Conservation (phyloP, 2,329 filamentous ascomycete genomes). For the Aurifilum marmelostoma region DNA sequence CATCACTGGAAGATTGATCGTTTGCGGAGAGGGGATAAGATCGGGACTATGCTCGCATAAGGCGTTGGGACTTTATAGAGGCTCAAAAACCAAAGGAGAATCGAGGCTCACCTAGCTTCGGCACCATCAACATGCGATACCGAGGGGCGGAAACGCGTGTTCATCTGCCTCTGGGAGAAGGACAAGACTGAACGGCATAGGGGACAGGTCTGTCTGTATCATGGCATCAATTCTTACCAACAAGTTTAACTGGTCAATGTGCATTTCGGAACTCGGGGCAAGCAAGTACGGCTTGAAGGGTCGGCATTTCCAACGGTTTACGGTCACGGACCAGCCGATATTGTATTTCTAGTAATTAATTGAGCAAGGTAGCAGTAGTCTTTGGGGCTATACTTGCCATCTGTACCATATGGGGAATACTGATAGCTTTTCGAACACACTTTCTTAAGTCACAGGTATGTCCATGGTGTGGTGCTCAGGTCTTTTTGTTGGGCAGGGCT, state of each 20-base stretch:
- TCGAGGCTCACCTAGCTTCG: not conserved
- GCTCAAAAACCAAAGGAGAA: not conserved
- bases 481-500: too few relatives aligned
- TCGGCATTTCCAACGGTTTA: too few relatives aligned
- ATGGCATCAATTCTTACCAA: not conserved
- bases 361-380: conserved; percentile 1
- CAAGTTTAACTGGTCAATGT: not conserved
- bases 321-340: not conserved
- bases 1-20: not conserved
- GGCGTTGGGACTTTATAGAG: not conserved
- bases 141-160: too few relatives aligned
- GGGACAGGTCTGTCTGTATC: not conserved
- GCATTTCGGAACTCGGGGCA: not conserved
- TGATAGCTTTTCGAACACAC: not conserved
- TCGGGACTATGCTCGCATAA: not conserved
- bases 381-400: not conserved
- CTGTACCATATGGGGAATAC: conserved; percentile 5
- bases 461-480: not conserved
- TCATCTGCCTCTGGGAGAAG: too few relatives aligned
- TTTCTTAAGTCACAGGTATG: not conserved
- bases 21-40: not conserved
- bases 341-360: conserved; percentile 11
- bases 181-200: not conserved
- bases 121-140: not conserved
- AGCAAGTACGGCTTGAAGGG: not conserved